Percentiles rank a stretch among this genome's conserved stretches.
Evolutionary conservation across 192 early-diverging fungal species (phyloP).

Genomic region (Coemansia sp.): DNA sequence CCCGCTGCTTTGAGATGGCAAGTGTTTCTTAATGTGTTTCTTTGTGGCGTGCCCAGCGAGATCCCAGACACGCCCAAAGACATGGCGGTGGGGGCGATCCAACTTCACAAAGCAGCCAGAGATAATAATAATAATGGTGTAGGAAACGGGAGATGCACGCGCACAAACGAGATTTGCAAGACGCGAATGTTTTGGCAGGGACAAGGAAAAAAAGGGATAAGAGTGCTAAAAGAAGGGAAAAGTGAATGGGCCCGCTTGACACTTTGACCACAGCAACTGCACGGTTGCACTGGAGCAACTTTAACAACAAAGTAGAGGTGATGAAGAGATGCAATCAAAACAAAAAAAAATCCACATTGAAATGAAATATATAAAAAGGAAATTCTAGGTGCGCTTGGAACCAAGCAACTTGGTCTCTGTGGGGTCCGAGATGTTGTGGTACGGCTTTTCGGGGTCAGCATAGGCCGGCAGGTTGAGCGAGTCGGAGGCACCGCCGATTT

Average conservation of each 20-base stretch:
- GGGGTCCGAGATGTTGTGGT: not conserved
- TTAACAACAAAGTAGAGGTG: no score
- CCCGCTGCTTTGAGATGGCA: no score
- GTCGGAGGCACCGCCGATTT: not conserved
- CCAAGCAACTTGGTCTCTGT: not conserved
- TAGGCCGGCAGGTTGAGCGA: not conserved
- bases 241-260: no score
- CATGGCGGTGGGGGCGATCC: not conserved
- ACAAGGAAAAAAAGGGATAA: no score
- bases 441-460: not conserved
- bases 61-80: not conserved
- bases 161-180: not conserved
- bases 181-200: no score
- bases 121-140: not conserved
- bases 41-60: not conserved
- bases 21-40: no score
- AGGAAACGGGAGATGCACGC: not conserved
- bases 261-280: no score
- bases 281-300: no score
- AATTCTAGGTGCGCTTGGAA: not conserved
- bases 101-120: not conserved
- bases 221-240: no score
- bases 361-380: not conserved
- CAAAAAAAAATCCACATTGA: no score
- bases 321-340: no score